These are phyloP conservation scores for Tetracentron sinense DNA, from an alignment of 164 flowering plant genomes.

Conservation along the genomic window DNA sequence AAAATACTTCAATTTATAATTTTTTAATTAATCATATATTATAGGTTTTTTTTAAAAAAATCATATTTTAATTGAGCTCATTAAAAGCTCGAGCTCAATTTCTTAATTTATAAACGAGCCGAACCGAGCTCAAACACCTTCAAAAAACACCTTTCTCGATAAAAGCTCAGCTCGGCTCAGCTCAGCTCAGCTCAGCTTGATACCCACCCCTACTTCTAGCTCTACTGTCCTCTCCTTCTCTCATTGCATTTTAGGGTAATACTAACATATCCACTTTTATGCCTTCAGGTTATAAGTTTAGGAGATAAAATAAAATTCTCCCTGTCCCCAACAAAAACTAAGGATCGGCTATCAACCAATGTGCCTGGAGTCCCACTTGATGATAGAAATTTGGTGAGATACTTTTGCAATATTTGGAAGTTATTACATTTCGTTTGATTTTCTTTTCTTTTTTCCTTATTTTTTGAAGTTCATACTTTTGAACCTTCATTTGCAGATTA, in stretches of 20 bases:
- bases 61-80: no score
- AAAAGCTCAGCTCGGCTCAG: no score
- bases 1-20: no score
- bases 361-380: constrained; percentile 89
- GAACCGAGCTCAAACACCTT: no score
- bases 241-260: background rate
- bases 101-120: no score
- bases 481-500: constrained; percentile 53
- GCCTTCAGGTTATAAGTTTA: constrained; percentile 74
- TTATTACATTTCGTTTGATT: background rate
- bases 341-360: constrained; percentile 80
- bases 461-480: constrained; percentile 5
- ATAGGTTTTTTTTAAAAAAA: no score
- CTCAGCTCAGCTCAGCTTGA: no score
- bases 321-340: constrained; percentile 64
- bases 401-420: background rate
- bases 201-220: no score
- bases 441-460: background rate
- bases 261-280: background rate
- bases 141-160: no score
- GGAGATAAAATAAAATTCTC: constrained; percentile 90
- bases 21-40: no score
- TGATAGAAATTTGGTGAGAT: constrained; percentile 71
- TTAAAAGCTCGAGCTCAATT: no score
- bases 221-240: background rate